Percentiles rank a stretch among this genome's conserved stretches.
These are phyloP conservation scores for Nothophoma quercina DNA, from an alignment of 2,329 filamentous ascomycete species.

Conservation along the genomic window DNA sequence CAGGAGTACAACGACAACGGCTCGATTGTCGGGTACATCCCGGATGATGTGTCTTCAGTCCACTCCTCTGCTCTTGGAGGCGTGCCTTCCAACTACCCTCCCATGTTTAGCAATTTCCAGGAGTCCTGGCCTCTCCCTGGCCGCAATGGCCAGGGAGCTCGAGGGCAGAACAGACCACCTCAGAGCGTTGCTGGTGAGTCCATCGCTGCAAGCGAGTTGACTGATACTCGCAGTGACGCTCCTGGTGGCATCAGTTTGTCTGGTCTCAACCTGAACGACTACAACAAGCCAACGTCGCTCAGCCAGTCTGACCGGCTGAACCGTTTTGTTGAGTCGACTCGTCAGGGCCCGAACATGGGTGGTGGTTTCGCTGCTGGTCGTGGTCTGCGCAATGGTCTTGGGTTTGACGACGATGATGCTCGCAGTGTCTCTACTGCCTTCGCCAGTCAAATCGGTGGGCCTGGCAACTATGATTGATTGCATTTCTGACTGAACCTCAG, in stretches of 20 bases:
- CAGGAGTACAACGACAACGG: conserved; percentile 74
- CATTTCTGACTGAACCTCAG: conserved; percentile 9
- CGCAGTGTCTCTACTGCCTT: conserved; percentile 97
- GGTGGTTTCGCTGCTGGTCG: conserved; percentile 53
- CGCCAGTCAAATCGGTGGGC: conserved; percentile 88
- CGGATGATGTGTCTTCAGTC: conserved; percentile 95
- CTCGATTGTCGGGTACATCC: conserved; percentile 93
- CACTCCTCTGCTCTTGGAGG: conserved; percentile 91
- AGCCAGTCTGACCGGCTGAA: conserved; percentile 91
- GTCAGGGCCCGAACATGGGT: conserved; percentile 62
- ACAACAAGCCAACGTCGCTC: conserved; percentile 74
- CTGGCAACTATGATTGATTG: conserved; percentile 65
- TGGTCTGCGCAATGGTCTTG: conserved; percentile 50
- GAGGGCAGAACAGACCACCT: conserved; percentile 68
- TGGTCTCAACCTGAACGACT: conserved; percentile 77
- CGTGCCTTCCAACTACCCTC: conserved; percentile 83
- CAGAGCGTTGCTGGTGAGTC: conserved; percentile 90
- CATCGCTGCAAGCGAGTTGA: conserved; percentile 87
- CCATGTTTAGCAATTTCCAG: conserved; percentile 94
- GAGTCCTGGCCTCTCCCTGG: conserved; percentile 89
- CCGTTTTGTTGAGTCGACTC: conserved; percentile 89
- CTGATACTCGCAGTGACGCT: conserved; percentile 79
- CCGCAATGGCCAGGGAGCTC: conserved; percentile 69
- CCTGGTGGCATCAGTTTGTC: conserved; percentile 89
- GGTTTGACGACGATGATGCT: conserved; percentile 83